These are phyloP conservation scores for Phytopythium montanum DNA, from an alignment of 352 stramenopile species.

Conservation along the genomic window DNA sequence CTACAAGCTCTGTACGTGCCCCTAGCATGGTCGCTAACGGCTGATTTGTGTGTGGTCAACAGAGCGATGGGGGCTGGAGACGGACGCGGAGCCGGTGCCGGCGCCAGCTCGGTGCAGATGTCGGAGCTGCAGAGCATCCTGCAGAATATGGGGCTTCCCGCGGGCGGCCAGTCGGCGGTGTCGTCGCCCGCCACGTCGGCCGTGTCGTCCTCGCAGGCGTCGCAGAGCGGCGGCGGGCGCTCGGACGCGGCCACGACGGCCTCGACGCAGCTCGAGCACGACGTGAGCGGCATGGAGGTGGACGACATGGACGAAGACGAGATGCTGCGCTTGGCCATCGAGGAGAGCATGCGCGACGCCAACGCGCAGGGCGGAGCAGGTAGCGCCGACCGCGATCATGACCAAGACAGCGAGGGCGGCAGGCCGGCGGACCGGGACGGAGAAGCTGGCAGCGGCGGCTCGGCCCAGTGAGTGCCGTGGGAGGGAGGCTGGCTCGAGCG, in stretches of 20 bases:
- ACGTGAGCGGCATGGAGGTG: conserved; percentile 77
- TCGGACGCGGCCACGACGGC: conserved; percentile 66
- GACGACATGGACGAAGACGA: conserved; percentile 88
- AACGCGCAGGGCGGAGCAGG: conserved; percentile 41
- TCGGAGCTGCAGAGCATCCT: conserved; percentile 86
- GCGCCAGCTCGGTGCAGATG: conserved; percentile 68
- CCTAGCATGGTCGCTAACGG: background rate
- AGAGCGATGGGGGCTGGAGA: conserved; percentile 76
- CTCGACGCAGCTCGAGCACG: conserved; percentile 71
- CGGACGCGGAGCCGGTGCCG: conserved; percentile 31
- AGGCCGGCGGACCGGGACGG: conserved; percentile 8
- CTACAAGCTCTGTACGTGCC: background rate
- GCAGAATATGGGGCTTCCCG: conserved; percentile 84
- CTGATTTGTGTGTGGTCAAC: background rate
- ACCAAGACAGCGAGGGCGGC: conserved; percentile 16
- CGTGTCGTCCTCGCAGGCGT: conserved; percentile 72
- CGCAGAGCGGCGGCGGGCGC: conserved; percentile 60
- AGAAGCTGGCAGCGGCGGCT: conserved; percentile 30
- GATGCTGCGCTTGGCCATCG: conserved; percentile 78
- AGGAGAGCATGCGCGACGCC: conserved; percentile 85
- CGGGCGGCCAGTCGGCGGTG: conserved; percentile 52
- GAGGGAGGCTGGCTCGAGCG: conserved; percentile 1
- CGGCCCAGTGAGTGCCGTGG: conserved; percentile 37
- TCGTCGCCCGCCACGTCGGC: conserved; percentile 73
- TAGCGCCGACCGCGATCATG: conserved; percentile 51